Evolutionary conservation across 192 early-diverging fungal species (phyloP).

Genomic region (Diversispora epigaea): DNA sequence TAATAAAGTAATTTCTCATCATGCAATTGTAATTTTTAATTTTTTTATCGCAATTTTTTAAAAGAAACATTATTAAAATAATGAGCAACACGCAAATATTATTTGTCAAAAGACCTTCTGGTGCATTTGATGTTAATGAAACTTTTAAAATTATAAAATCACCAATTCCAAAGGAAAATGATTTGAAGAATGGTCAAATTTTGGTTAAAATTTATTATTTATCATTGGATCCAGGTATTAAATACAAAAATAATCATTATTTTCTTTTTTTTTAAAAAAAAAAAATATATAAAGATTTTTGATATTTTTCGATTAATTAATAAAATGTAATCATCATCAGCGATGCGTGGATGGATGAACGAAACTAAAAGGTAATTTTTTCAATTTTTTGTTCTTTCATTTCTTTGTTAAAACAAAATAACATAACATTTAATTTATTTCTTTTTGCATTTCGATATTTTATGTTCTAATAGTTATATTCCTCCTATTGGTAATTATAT

Average conservation of each 20-base stretch:
- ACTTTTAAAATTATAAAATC: constrained; percentile 42
- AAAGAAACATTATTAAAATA: too few species aligned
- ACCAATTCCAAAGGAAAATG: constrained; percentile 37
- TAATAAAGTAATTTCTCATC: too few species aligned
- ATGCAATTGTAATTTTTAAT: too few species aligned
- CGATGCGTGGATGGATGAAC: constrained; percentile 53
- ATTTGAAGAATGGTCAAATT: constrained; percentile 38
- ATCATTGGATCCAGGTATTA: constrained; percentile 48
- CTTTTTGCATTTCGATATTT: too few species aligned
- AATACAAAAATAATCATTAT: not conserved
- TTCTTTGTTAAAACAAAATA: not conserved
- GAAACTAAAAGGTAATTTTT: constrained; percentile 41
- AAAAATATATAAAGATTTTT: not conserved
- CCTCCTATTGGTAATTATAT: constrained; percentile 6
- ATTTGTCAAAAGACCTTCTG: constrained; percentile 42
- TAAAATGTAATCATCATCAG: constrained; percentile 12
- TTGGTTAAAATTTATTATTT: constrained; percentile 47
- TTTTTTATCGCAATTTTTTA: too few species aligned
- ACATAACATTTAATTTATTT: too few species aligned
- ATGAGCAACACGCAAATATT: constrained; percentile 43
- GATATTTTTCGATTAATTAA: not conserved
- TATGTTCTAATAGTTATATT: constrained; percentile 10
- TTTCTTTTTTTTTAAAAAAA: too few species aligned
- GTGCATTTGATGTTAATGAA: constrained; percentile 39
- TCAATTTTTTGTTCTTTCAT: not conserved